Conservation (phyloP, 2,329 filamentous ascomycete genomes). For the Dothiorella sarmentorum region DNA sequence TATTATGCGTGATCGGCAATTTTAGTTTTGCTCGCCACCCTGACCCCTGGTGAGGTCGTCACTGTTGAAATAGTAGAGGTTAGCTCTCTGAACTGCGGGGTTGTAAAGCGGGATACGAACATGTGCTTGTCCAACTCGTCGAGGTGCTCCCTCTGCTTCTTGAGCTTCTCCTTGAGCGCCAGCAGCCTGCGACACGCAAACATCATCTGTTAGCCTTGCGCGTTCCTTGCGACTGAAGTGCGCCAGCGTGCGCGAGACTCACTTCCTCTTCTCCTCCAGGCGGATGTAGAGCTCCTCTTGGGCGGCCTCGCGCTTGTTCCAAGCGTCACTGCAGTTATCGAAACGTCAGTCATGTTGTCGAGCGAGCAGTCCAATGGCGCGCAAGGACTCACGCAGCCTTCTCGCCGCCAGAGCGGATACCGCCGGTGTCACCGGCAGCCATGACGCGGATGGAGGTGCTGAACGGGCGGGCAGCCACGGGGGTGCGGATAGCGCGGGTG, state of each 20-base stretch:
- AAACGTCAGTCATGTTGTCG: slow-evolving; percentile 8
- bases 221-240: neutral
- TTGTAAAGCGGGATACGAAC: slow-evolving; percentile 49
- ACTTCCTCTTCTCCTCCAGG: slow-evolving; percentile 85
- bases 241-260: slow-evolving; percentile 20
- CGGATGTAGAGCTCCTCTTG: slow-evolving; percentile 81
- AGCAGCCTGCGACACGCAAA: slow-evolving; percentile 51
- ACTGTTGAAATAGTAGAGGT: slow-evolving; percentile 44
- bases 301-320: slow-evolving; percentile 87
- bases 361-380: slow-evolving; percentile 16
- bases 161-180: slow-evolving; percentile 65
- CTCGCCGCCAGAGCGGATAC: slow-evolving; percentile 39
- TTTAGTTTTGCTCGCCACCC: slow-evolving; percentile 55
- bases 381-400: slow-evolving; percentile 32
- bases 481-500: slow-evolving; percentile 39
- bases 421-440: slow-evolving; percentile 43
- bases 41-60: slow-evolving; percentile 73
- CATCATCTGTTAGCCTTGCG: neutral
- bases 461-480: slow-evolving; percentile 41
- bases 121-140: slow-evolving; percentile 83
- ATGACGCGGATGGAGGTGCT: slow-evolving; percentile 41
- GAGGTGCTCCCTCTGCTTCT: slow-evolving; percentile 77
- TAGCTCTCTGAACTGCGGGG: slow-evolving; percentile 14
- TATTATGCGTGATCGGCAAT: neutral
- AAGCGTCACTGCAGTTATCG: slow-evolving; percentile 66